These are phyloP conservation scores for Ceratobasidium sp. DNA, from an alignment of 1,284 basidiomycete genomes.

Conservation along the genomic window DNA sequence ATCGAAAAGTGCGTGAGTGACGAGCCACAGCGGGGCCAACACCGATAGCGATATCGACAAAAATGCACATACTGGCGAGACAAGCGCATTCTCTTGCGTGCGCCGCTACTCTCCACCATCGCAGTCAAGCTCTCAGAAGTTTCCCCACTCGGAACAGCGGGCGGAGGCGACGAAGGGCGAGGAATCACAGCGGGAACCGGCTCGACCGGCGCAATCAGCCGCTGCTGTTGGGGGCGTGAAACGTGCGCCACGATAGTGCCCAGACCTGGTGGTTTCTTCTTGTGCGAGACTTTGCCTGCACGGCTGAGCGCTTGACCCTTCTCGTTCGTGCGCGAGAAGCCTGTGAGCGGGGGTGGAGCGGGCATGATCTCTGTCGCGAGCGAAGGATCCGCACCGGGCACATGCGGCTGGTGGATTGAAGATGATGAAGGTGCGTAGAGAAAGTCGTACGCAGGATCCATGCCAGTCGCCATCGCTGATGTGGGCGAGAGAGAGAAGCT, in stretches of 20 bases:
- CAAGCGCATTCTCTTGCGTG: conserved; percentile 36
- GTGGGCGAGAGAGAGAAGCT: conserved; percentile 8
- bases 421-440: conserved; percentile 30
- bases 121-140: background rate
- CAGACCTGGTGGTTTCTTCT: conserved; percentile 12
- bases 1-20: conserved; percentile 7
- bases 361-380: conserved; percentile 47
- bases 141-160: background rate
- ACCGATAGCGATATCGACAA: background rate
- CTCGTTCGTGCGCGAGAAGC: conserved; percentile 38
- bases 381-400: conserved; percentile 45
- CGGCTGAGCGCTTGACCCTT: conserved; percentile 40
- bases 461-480: conserved; percentile 32
- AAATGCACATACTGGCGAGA: conserved; percentile 22
- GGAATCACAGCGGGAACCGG: background rate
- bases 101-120: conserved; percentile 14
- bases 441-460: conserved; percentile 36
- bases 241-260: conserved; percentile 13
- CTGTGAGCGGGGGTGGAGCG: conserved; percentile 45
- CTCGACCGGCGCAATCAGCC: background rate
- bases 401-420: conserved; percentile 35
- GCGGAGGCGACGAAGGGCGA: background rate
- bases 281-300: conserved; percentile 12
- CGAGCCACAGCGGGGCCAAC: background rate
- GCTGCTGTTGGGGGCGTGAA: background rate